A percentile compares a stretch with the other conserved stretches of the same genome.
Conservation (phyloP, 176 grass and related monocot species). For the Sorghum bicolor region Sorghum_bicolor_NCBIv3 NC_012871.2:74793001-74793500, state of each 20-base stretch:
- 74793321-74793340: background rate
- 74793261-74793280: slow-evolving; percentile 26
- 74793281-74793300: slow-evolving; percentile 18
- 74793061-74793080: slow-evolving; percentile 78
- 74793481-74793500: background rate
- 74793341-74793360: slow-evolving; percentile 25
- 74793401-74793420: background rate
- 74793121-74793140: slow-evolving; percentile 60
- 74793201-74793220: slow-evolving; percentile 88
- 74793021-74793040: slow-evolving; percentile 1
- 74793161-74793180: slow-evolving; percentile 80
- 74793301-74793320: slow-evolving; percentile 3
- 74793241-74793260: slow-evolving; percentile 53
- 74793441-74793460: background rate
- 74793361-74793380: background rate
- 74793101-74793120: slow-evolving; percentile 84
- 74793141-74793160: slow-evolving; percentile 82
- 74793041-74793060: slow-evolving; percentile 83
- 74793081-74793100: slow-evolving; percentile 70
- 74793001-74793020: background rate
- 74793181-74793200: slow-evolving; percentile 80
- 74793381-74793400: background rate
- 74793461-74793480: background rate
- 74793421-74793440: slow-evolving; percentile 4
- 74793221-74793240: slow-evolving; percentile 63